phyloP scores from a whole-genome alignment of 164 flowering plant species.

The Nymphaea thermarum region DNA sequence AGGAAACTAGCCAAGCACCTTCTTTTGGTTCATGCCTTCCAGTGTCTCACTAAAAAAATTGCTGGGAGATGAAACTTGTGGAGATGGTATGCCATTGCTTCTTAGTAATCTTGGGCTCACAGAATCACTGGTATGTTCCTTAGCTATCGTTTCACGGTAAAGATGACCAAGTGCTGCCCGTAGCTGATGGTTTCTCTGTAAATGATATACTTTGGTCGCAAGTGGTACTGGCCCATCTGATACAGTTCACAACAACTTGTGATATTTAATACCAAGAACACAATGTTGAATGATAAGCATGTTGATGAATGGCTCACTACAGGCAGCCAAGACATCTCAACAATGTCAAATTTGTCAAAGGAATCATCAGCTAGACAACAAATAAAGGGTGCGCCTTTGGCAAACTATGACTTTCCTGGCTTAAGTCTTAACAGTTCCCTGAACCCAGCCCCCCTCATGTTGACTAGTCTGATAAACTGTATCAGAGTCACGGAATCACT shows the following conservation, averaged over 20 bases:
- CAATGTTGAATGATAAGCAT: background rate
- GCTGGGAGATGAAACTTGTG: constrained; percentile 21
- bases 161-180: constrained; percentile 42
- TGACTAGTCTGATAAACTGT: no score
- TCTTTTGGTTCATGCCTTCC: constrained; percentile 16
- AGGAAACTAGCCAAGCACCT: constrained; percentile 13
- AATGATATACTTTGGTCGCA: constrained; percentile 65
- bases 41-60: constrained; percentile 13
- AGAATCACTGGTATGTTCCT: constrained; percentile 17
- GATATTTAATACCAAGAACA: background rate
- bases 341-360: no score
- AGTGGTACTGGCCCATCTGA: constrained; percentile 67
- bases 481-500: background rate
- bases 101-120: constrained; percentile 15
- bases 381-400: no score
- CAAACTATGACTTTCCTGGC: no score
- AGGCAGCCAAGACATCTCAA: no score
- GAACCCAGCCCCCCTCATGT: no score
- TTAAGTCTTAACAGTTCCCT: no score
- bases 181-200: constrained; percentile 44
- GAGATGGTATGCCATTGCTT: constrained; percentile 11
- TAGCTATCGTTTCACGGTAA: constrained; percentile 26
- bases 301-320: background rate
- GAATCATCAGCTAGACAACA: no score
- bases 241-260: constrained; percentile 1